Evolutionary conservation across 208 protist genomes (phyloP), one percentile per base, ranked within the genome.

Genomic region (Strigomonas culicis): DNA sequence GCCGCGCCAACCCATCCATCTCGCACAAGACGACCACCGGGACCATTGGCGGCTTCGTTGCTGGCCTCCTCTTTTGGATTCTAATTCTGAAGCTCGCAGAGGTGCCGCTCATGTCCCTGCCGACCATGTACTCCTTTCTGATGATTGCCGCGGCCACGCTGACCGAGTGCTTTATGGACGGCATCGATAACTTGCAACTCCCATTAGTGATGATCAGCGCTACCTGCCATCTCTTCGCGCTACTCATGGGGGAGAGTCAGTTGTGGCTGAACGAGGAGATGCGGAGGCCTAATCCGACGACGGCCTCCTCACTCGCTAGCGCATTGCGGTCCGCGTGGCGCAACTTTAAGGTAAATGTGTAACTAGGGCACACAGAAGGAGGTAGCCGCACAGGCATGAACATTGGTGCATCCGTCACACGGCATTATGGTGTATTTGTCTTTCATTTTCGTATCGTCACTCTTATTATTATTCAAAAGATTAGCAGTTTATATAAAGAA

Each of bases 1-100:
- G 80, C 63, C 74, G 75, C 31, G 84, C 79, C 24, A 96, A 96
- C 72, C 51, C 66, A 4, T 88, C 90, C 27, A 91, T 96, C 46
- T 84, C 81, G 52, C 90, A 94, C 75, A 96, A 96, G 66, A 96
- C 90, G 25, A 92, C 86, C 21, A 93, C 87, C 22, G 90, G 90
- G 41, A 93, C 87, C 2, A 7, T 91, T 0, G 84, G 75, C 10
- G 90, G 90, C 0, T 63, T 96, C 0, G 36, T 94, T 15, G 86
- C 68, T 59, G 90, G 90, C 1, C 30, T 85, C 2, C 0, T 88
- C 21, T 91, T 96, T 66, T 94, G 86, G 86, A 28, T 67, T 0
- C 25, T 90, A 8, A 67, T 96, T 27, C 69, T 94, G 22, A 53
- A 77, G 6, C 63, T 86, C 28, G 77, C 74, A 7, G 75, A 80